These are phyloP conservation scores for Tribonema minus DNA, from an alignment of 108 stramenopile genomes.

Conservation along the genomic window DNA sequence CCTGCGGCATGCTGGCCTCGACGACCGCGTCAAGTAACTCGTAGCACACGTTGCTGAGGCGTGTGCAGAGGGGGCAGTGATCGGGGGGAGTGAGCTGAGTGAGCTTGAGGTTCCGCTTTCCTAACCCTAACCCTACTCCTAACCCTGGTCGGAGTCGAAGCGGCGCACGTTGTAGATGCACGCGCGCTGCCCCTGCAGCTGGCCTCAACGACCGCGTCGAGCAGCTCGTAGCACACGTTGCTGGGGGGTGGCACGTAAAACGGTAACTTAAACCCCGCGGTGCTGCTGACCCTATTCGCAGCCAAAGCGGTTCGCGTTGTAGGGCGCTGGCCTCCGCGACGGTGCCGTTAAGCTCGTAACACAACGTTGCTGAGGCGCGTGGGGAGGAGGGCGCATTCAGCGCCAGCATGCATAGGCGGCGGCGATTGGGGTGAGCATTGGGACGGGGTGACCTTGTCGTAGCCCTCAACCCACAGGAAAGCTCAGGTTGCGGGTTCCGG, in stretches of 20 bases:
- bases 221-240: slow-evolving; percentile 66
- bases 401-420: neutral
- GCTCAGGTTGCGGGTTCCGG: no score
- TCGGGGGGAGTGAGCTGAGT: neutral
- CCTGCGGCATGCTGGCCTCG: slow-evolving; percentile 35
- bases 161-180: slow-evolving; percentile 70
- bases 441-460: no score
- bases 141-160: slow-evolving; percentile 57
- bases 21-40: slow-evolving; percentile 70
- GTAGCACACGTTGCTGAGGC: slow-evolving; percentile 64
- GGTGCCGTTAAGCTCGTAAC: slow-evolving; percentile 71
- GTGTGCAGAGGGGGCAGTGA: neutral
- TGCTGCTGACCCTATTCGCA: no score
- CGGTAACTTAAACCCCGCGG: no score
- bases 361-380: slow-evolving; percentile 44
- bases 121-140: no score
- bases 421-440: neutral
- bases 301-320: slow-evolving; percentile 65
- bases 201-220: slow-evolving; percentile 68
- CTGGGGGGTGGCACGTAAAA: no score
- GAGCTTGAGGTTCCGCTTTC: no score
- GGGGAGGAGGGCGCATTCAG: no score
- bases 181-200: slow-evolving; percentile 43
- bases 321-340: slow-evolving; percentile 64
- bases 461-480: no score